These are phyloP conservation scores for Botryotinia convoluta DNA, from an alignment of 2,329 filamentous ascomycete genomes.

Conservation along the genomic window DNA sequence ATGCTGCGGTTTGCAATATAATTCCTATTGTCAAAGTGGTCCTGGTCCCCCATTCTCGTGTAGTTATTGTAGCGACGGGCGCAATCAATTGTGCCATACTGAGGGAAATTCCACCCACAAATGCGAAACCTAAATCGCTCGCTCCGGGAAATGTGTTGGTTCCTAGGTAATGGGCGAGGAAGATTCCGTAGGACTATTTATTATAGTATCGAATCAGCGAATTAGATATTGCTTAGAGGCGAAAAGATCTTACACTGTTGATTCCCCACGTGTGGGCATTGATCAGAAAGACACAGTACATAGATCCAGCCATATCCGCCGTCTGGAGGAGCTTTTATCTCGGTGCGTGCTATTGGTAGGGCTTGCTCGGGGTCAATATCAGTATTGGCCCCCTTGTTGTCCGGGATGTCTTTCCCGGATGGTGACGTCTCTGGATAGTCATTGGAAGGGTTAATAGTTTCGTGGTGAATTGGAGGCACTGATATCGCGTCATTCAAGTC, in stretches of 20 bases:
- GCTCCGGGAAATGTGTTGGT: neutral
- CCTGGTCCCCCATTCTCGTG: neutral
- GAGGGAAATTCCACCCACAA: neutral
- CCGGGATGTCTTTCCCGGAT: neutral
- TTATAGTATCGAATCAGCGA: neutral
- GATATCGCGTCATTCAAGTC: neutral
- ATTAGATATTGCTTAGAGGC: neutral
- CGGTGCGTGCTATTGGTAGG: neutral
- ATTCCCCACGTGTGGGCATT: neutral
- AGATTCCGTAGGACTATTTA: neutral
- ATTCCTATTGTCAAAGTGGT: neutral
- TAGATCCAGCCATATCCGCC: neutral
- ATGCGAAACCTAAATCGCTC: neutral
- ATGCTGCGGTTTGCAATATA: neutral
- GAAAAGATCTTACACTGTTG: neutral
- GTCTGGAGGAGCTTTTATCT: neutral
- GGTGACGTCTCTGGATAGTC: neutral
- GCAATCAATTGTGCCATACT: neutral
- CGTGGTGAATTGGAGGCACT: no score
- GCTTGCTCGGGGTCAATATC: neutral
- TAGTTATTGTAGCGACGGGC: neutral
- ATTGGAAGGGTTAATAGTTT: neutral
- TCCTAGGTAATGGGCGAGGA: neutral
- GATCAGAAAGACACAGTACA: neutral
- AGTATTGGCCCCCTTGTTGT: neutral